These are phyloP conservation scores for Leishmania turanica DNA, from an alignment of 208 protist species.

Conservation along the genomic window DNA sequence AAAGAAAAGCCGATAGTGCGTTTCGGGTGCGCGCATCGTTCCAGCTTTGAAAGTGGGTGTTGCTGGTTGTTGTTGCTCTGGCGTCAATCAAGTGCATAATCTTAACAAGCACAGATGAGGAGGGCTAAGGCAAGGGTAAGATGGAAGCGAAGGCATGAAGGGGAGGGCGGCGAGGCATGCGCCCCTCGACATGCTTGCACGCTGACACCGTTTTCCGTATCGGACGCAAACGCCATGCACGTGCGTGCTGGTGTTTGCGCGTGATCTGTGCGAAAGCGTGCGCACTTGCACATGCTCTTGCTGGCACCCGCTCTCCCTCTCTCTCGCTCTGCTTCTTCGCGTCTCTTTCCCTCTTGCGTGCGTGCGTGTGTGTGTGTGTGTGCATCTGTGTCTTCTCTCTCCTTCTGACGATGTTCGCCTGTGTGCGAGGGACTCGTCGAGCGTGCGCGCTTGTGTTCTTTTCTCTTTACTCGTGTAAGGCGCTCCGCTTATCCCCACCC, in stretches of 20 bases:
- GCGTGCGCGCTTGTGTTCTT: neutral
- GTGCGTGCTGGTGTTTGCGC: neutral
- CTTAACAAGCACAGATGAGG: neutral
- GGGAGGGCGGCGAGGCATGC: neutral
- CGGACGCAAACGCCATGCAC: too few species aligned
- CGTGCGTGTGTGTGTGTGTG: neutral
- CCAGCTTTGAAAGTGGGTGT: neutral
- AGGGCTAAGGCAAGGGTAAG: neutral
- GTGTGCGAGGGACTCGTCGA: neutral
- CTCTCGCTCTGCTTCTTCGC: neutral
- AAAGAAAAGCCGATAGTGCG: neutral
- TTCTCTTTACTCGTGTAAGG: neutral
- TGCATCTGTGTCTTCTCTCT: neutral
- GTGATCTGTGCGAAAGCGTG: neutral
- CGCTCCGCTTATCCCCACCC: neutral
- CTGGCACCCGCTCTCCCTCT: neutral
- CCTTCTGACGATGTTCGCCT: neutral
- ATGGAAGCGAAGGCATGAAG: neutral
- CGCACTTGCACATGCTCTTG: neutral
- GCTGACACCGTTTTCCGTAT: neutral
- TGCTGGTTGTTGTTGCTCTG: neutral
- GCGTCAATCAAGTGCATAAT: conserved; percentile 3
- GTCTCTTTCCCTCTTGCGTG: neutral
- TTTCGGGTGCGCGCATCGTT: neutral
- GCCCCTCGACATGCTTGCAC: neutral